phyloP scores from a whole-genome alignment of 73 alveolate genomes.

The Durusdinium trenchii region DNA sequence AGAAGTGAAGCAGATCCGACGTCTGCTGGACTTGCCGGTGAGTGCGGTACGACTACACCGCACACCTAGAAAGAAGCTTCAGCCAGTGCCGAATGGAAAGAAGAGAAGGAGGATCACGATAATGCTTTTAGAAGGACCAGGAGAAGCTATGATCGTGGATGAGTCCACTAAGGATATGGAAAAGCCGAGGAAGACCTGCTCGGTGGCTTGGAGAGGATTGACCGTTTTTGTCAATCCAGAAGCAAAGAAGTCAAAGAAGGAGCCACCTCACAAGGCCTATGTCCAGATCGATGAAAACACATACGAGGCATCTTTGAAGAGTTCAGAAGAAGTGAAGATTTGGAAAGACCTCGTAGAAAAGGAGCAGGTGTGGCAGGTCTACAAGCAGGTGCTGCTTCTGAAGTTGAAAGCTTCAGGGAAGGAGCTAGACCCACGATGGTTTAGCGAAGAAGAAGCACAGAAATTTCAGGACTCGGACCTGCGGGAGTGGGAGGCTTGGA shows the following conservation, averaged over 20 bases:
- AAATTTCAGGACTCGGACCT: no score
- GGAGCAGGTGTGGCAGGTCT: no score
- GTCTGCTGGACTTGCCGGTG: no score
- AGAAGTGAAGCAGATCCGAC: neutral
- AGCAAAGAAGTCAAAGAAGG: neutral
- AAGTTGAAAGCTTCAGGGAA: no score
- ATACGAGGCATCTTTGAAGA: neutral
- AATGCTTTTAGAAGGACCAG: neutral
- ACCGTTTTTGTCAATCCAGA: neutral
- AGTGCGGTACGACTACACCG: neutral
- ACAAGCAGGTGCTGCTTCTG: no score
- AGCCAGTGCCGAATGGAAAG: neutral
- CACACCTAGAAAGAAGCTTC: conserved; percentile 10
- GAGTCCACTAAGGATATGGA: neutral
- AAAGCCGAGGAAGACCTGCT: neutral
- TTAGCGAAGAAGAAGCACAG: no score
- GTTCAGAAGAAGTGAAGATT: no score
- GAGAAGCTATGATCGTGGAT: neutral
- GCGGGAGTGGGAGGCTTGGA: no score
- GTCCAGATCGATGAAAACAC: neutral
- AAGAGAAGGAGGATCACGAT: neutral
- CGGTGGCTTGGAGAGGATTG: conserved; percentile 39
- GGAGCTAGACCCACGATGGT: no score
- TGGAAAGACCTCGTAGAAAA: no score
- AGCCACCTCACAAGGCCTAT: neutral